Base-by-base conservation (phyloP, 108 stramenopile species). In the Nitzschia inconspicua region DNA sequence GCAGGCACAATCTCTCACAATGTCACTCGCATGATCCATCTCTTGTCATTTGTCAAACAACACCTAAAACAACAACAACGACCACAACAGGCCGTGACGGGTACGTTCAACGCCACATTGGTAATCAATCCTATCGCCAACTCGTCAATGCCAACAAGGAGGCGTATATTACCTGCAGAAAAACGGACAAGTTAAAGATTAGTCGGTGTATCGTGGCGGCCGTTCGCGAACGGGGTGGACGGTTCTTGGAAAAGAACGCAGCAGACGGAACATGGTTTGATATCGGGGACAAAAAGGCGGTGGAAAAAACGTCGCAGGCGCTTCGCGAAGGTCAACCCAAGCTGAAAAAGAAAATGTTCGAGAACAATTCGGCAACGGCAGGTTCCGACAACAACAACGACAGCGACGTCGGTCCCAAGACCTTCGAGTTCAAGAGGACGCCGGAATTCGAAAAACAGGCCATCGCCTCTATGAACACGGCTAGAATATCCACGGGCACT, bases 261-360 rank as follows among this genome's bases (percentile, higher is more conserved):
- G 70, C 58, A 22, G 59, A 66, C 27, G 62, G 31, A 8, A 56
- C 57, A 3, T 81, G 80, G 77, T 77, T 76, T 44, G 88, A 89
- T 54, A 83, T 85, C 31, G 88, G 79, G 6, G 80, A 79, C 47
- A 89, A 83, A 44, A 85, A 85, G 50, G 88, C 88, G 14, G 55
- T 80, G 6, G 83, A 82, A 72, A 89, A 89, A 55, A 85, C 88
- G 14, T 81, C 84, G 6, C 88, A 89, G 52, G 84, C 84, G 14
- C 66, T 89, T 10, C 55, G 88, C 23, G 88, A 89, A 53, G 84
- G 82, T 13, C 84, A 84, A 28, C 89, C 89, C 34, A 83, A 87
- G 43, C 65, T 87, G 23, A 49, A 83, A 37, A 79, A 81, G 58
- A 81, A 76, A 41, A 81, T 81, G 71, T 66, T 76, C 20, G 80